Evolutionary conservation across 116 monocot genomes (phyloP).

Genomic region (Posidonia oceanica): DNA sequence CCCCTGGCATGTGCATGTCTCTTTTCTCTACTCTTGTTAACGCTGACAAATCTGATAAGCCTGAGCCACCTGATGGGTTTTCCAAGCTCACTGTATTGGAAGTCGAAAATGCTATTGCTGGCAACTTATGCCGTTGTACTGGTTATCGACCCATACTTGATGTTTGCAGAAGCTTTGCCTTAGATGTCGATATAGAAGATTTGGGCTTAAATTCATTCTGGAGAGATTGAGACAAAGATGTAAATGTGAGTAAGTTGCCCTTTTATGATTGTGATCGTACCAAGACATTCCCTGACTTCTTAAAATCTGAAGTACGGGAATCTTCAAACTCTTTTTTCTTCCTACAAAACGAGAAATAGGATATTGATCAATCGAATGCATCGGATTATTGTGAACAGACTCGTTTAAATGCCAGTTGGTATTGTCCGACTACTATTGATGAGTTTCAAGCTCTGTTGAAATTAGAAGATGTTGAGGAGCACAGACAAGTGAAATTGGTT

Average conservation of each 20-base stretch:
- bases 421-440: constrained; percentile 32
- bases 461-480: constrained; percentile 4
- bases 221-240: constrained; percentile 20
- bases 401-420: constrained; percentile 19
- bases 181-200: constrained; percentile 73
- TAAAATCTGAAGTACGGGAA: constrained; percentile 38
- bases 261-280: constrained; percentile 8
- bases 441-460: constrained; percentile 31
- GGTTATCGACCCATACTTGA: constrained; percentile 74
- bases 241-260: constrained; percentile 22
- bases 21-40: constrained; percentile 56
- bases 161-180: constrained; percentile 73
- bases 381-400: too few species aligned
- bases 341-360: not conserved
- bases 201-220: constrained; percentile 69
- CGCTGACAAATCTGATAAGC: constrained; percentile 42
- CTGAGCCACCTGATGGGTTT: constrained; percentile 41
- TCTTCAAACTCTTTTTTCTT: constrained; percentile 1
- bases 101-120: constrained; percentile 55
- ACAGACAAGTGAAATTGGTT: constrained; percentile 35
- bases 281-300: constrained; percentile 47
- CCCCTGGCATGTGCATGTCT: constrained; percentile 88
- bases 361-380: not conserved
- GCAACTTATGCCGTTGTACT: constrained; percentile 76
- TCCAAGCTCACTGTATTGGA: constrained; percentile 56